Percentiles rank a stretch among this genome's conserved stretches.
phyloP scores from a whole-genome alignment of 495 filamentous ascomycete genomes.

The Lepraria neglecta region DNA sequence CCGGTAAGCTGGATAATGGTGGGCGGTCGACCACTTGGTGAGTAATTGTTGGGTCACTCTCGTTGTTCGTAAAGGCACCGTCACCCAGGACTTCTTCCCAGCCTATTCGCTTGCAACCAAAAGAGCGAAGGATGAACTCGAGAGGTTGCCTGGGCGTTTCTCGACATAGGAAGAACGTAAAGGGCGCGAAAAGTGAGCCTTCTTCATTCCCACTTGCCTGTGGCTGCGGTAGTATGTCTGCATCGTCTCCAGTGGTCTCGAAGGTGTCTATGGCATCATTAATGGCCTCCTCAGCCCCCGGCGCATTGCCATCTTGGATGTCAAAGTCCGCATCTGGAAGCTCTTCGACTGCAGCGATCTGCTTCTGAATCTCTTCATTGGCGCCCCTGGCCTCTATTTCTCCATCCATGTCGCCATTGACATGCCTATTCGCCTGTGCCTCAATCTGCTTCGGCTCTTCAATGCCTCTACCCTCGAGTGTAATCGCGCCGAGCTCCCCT shows the following conservation, averaged over 20 bases:
- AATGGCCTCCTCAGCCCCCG: constrained; percentile 40
- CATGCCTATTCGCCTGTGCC: constrained; percentile 33
- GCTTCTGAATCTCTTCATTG: constrained; percentile 50
- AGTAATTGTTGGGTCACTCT: constrained; percentile 80
- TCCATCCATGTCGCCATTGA: constrained; percentile 27
- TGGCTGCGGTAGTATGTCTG: constrained; percentile 82
- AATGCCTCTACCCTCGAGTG: constrained; percentile 65
- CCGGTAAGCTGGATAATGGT: constrained; percentile 31
- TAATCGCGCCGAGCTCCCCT: constrained; percentile 88
- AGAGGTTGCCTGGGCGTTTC: constrained; percentile 86
- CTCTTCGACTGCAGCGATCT: constrained; percentile 49
- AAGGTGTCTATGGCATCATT: constrained; percentile 82
- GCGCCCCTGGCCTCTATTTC: constrained; percentile 11
- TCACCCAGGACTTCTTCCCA: constrained; percentile 88
- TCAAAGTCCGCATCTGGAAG: constrained; percentile 35
- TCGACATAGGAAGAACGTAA: constrained; percentile 87
- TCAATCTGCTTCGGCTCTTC: constrained; percentile 49
- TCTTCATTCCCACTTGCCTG: constrained; percentile 48
- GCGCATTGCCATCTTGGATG: constrained; percentile 36
- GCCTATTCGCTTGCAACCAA: constrained; percentile 91
- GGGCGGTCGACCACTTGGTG: constrained; percentile 94
- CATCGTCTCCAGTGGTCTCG: constrained; percentile 66
- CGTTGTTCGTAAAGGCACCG: constrained; percentile 83
- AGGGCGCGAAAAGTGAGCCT: constrained; percentile 70
- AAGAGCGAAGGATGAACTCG: constrained; percentile 89